phyloP scores from a whole-genome alignment of 176 grass and related monocot species.

The Cocos nucifera region DNA sequence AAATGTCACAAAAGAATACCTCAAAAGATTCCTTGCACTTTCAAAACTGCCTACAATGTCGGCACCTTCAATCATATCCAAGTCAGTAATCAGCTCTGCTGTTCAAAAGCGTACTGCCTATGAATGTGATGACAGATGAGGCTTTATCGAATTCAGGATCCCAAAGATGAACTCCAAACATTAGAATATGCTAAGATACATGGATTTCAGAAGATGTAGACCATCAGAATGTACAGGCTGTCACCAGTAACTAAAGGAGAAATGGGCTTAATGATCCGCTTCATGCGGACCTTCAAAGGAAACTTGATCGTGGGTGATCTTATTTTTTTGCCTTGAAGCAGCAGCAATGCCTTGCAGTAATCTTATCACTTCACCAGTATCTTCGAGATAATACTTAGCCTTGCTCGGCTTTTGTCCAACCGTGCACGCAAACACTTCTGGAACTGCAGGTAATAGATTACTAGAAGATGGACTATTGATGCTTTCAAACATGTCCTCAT shows the following conservation, averaged over 20 bases:
- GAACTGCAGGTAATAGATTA: constrained; percentile 20
- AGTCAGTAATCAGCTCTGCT: not conserved
- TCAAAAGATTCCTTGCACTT: no score
- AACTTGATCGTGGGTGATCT: constrained; percentile 19
- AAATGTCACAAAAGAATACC: no score
- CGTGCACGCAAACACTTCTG: constrained; percentile 75
- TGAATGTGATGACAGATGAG: constrained; percentile 6
- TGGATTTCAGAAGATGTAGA: not conserved
- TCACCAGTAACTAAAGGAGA: not conserved
- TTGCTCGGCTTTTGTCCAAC: constrained; percentile 93
- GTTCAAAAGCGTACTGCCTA: not conserved
- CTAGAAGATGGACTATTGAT: constrained; percentile 42
- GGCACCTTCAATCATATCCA: constrained; percentile 28
- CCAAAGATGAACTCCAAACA: no score
- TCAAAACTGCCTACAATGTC: constrained; percentile 39
- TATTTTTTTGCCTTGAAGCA: constrained; percentile 27
- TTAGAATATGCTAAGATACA: no score
- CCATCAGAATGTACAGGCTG: constrained; percentile 21
- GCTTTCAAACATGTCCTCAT: constrained; percentile 93
- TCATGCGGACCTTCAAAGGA: constrained; percentile 47
- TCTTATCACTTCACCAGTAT: constrained; percentile 66
- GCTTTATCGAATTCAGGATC: no score
- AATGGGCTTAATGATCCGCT: constrained; percentile 11
- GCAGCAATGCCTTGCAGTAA: constrained; percentile 41
- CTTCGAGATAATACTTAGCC: constrained; percentile 84